Conservation (phyloP, 345 rosid species). For the Leavenworthia alabamica region DNA sequence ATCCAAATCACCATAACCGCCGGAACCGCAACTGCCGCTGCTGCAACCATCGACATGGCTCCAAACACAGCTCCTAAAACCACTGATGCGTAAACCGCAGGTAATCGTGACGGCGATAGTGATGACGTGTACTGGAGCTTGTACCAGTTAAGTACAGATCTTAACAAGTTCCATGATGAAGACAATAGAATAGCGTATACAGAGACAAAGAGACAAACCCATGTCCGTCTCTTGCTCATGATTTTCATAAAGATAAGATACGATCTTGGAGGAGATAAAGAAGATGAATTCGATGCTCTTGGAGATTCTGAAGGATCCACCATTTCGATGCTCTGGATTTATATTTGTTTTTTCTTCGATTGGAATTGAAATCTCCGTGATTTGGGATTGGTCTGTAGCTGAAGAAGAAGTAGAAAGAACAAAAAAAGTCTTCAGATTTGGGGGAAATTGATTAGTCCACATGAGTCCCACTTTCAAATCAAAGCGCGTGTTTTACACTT, state of each 20-base stretch:
- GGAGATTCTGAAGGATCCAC: conserved; percentile 21
- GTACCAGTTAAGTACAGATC: conserved; percentile 74
- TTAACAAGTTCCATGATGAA: conserved; percentile 66
- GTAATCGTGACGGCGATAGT: conserved; percentile 43
- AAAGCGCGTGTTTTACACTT: conserved; percentile 13
- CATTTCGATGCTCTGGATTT: conserved; percentile 13
- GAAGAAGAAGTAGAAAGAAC: neutral
- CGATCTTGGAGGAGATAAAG: conserved; percentile 33
- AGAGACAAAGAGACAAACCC: conserved; percentile 77
- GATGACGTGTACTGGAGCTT: conserved; percentile 36
- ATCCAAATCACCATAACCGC: conserved; percentile 87
- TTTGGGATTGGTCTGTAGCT: conserved; percentile 20
- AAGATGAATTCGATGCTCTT: conserved; percentile 18
- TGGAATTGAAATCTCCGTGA: conserved; percentile 23
- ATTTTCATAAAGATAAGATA: conserved; percentile 49
- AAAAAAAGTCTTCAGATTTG: conserved; percentile 23
- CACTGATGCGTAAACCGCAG: conserved; percentile 85
- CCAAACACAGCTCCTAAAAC: conserved; percentile 85
- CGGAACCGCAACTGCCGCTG: conserved; percentile 86
- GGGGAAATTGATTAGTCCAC: conserved; percentile 8
- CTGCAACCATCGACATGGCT: conserved; percentile 80
- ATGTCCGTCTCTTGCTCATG: conserved; percentile 92
- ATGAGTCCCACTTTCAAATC: conserved; percentile 19
- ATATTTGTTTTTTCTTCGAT: neutral
- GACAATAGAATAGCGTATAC: conserved; percentile 67